A percentile compares a stretch with the other conserved stretches of the same genome.
These are phyloP conservation scores for Noccaea caerulescens DNA, from an alignment of 345 rosid species.

Conservation along the genomic window DNA sequence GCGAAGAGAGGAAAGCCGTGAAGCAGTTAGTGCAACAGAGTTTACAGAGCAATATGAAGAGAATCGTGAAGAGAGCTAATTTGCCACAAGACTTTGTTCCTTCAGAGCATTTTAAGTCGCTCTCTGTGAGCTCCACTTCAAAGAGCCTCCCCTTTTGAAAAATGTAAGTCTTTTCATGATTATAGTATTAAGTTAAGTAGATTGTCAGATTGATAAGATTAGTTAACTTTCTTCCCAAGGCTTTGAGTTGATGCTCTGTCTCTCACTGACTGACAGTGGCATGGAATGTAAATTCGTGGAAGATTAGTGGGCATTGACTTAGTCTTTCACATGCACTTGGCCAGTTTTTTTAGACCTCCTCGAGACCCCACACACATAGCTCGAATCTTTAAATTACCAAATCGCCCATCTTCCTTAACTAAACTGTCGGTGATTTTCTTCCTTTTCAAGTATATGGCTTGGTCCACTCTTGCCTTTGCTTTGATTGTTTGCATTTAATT, in stretches of 20 bases:
- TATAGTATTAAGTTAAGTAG: neutral
- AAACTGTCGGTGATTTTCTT: conserved; percentile 40
- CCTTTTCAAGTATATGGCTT: conserved; percentile 31
- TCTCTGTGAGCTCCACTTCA: conserved; percentile 84
- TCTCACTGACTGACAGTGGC: conserved; percentile 45
- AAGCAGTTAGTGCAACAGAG: conserved; percentile 95
- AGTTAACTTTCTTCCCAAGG: conserved; percentile 35
- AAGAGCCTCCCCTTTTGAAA: conserved; percentile 90
- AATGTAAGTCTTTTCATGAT: conserved; percentile 38
- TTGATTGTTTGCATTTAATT: conserved; percentile 27
- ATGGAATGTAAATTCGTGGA: conserved; percentile 19
- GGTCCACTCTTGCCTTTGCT: conserved; percentile 42
- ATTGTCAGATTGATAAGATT: conserved; percentile 10
- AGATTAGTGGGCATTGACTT: conserved; percentile 27
- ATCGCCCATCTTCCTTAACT: conserved; percentile 16
- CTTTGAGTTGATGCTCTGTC: conserved; percentile 44
- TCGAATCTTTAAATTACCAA: conserved; percentile 18
- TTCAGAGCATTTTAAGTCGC: conserved; percentile 88
- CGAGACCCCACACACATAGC: conserved; percentile 37
- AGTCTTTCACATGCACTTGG: conserved; percentile 34
- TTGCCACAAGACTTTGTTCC: conserved; percentile 96
- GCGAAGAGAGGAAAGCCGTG: conserved; percentile 95
- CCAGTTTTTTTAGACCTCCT: conserved; percentile 21
- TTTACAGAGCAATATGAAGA: conserved; percentile 91
- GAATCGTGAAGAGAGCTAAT: conserved; percentile 94